Evolutionary conservation across 139 green algal species (phyloP).

Genomic region (Picochlorum sp.): DNA sequence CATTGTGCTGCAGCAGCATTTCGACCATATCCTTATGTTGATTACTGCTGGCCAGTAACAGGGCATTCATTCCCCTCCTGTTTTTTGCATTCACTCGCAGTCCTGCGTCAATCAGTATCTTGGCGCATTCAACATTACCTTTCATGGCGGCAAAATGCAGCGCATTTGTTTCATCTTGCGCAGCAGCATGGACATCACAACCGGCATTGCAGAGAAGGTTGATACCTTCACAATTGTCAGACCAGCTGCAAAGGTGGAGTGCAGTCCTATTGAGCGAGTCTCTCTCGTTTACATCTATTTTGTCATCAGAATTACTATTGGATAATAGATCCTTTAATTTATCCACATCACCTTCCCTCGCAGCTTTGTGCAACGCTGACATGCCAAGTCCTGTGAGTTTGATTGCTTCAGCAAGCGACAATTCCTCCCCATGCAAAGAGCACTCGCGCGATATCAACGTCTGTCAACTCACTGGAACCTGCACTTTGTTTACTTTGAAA

Average conservation of each 20-base stretch:
- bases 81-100: conserved; percentile 46
- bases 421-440: too few species aligned
- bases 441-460: too few species aligned
- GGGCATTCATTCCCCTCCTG: conserved; percentile 35
- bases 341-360: too few species aligned
- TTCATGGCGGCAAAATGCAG: conserved; percentile 65
- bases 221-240: conserved; percentile 48
- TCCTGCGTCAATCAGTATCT: conserved; percentile 24
- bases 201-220: conserved; percentile 50
- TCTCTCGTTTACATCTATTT: not conserved
- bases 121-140: conserved; percentile 34
- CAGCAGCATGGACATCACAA: conserved; percentile 12
- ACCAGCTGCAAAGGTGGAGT: conserved; percentile 67
- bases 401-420: too few species aligned
- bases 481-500: too few species aligned
- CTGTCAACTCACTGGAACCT: too few species aligned
- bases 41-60: conserved; percentile 44
- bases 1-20: conserved; percentile 52
- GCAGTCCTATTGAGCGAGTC: conserved; percentile 49
- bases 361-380: too few species aligned
- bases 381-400: too few species aligned
- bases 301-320: too few species aligned
- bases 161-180: conserved; percentile 58
- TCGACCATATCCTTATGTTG: conserved; percentile 33
- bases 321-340: too few species aligned